Conservation (phyloP, 345 rosid genomes). For the Balakata baccata region DNA sequence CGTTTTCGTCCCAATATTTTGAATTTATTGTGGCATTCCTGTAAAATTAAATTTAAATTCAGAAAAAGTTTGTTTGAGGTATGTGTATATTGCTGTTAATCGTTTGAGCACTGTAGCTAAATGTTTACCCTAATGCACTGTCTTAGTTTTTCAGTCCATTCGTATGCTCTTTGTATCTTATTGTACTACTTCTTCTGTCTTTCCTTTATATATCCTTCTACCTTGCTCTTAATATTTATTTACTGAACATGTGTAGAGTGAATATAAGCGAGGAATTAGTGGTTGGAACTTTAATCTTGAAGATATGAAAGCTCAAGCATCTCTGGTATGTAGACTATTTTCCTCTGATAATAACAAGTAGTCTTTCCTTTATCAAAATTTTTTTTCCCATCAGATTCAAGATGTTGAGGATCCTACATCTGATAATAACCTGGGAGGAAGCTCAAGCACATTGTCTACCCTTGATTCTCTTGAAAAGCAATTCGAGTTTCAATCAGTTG, state of each 20-base stretch:
- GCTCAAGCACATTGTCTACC: conserved; percentile 47
- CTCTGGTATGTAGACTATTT: conserved; percentile 56
- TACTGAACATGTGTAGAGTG: conserved; percentile 54
- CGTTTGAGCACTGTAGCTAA: neutral
- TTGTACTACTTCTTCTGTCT: neutral
- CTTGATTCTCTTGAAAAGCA: conserved; percentile 53
- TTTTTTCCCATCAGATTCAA: conserved; percentile 60
- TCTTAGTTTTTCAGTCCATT: neutral
- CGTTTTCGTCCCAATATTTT: neutral
- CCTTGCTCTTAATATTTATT: neutral
- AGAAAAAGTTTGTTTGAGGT: neutral
- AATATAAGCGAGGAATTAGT: conserved; percentile 94
- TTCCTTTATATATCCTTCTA: neutral
- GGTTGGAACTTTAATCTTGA: conserved; percentile 98
- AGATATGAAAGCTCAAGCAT: conserved; percentile 97
- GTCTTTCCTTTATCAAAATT: neutral
- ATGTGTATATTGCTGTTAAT: neutral
- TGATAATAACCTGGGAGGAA: conserved; percentile 49
- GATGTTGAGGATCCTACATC: conserved; percentile 57
- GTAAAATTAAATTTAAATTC: neutral
- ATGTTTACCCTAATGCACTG: neutral
- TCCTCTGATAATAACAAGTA: neutral
- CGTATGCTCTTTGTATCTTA: neutral
- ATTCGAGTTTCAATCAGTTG: conserved; percentile 30
- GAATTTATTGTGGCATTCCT: neutral